Conservation (phyloP, 2,329 filamentous ascomycete species). For the Pseudogymnoascus sp. region DNA sequence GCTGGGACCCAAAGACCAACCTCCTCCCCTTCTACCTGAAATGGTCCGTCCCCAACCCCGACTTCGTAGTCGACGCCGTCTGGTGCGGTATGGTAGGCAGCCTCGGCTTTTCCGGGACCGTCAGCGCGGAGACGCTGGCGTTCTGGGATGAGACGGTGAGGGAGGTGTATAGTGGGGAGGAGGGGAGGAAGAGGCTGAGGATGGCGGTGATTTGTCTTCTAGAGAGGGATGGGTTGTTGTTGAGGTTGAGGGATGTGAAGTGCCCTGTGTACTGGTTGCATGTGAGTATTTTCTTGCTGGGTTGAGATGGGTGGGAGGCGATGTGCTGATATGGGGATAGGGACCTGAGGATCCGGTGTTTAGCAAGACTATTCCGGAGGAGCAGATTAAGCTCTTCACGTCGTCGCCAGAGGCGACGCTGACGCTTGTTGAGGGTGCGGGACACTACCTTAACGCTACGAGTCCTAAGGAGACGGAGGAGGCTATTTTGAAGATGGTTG, state of each 20-base stretch:
- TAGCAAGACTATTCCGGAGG: slow-evolving; percentile 33
- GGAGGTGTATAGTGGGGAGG: slow-evolving; percentile 42
- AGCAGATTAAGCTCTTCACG: slow-evolving; percentile 47
- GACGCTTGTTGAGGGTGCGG: slow-evolving; percentile 38
- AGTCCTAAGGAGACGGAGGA: slow-evolving; percentile 40
- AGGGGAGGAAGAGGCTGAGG: slow-evolving; percentile 42
- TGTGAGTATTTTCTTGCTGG: slow-evolving; percentile 28
- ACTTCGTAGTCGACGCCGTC: slow-evolving; percentile 42
- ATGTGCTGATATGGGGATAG: slow-evolving; percentile 25
- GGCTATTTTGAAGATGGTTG: slow-evolving; percentile 36
- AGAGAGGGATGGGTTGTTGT: slow-evolving; percentile 42
- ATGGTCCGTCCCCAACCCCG: slow-evolving; percentile 38
- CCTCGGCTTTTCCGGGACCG: slow-evolving; percentile 41
- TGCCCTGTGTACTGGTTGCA: slow-evolving; percentile 50
- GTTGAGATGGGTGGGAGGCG: not conserved
- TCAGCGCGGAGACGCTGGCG: slow-evolving; percentile 30
- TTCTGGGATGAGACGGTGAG: slow-evolving; percentile 44
- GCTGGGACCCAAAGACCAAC: slow-evolving; percentile 42
- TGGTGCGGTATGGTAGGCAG: slow-evolving; percentile 41
- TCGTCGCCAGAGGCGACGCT: slow-evolving; percentile 39
- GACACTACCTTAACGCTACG: slow-evolving; percentile 45
- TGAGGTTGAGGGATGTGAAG: slow-evolving; percentile 40
- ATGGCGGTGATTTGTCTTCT: slow-evolving; percentile 40
- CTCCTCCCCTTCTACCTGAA: slow-evolving; percentile 37
- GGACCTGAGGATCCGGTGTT: slow-evolving; percentile 42